These are phyloP conservation scores for Calonectria pauciramosa DNA, from an alignment of 2,329 filamentous ascomycete genomes.

Conservation along the genomic window DNA sequence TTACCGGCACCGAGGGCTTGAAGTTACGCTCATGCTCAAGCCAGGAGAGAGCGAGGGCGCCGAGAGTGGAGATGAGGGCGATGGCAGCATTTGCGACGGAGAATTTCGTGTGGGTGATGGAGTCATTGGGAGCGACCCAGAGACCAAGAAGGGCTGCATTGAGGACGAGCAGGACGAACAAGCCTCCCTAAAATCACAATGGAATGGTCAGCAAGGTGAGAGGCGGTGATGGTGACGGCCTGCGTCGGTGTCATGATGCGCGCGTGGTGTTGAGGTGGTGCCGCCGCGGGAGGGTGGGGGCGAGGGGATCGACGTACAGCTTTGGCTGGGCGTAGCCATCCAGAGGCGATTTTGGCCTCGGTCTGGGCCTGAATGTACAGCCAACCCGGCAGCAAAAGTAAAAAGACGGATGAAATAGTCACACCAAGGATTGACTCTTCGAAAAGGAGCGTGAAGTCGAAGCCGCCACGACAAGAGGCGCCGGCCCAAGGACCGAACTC, in stretches of 20 bases:
- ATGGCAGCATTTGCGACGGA: slow-evolving; percentile 28
- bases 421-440: slow-evolving; percentile 36
- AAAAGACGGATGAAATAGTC: slow-evolving; percentile 12
- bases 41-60: slow-evolving; percentile 57
- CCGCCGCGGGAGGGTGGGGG: neutral
- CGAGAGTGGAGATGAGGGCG: slow-evolving; percentile 30
- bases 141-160: slow-evolving; percentile 16
- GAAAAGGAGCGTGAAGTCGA: slow-evolving; percentile 42
- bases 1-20: slow-evolving; percentile 61
- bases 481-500: slow-evolving; percentile 25
- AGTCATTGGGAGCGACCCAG: slow-evolving; percentile 14
- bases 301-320: slow-evolving; percentile 12
- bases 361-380: neutral
- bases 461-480: slow-evolving; percentile 34
- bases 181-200: neutral
- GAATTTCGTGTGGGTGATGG: slow-evolving; percentile 20
- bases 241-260: neutral
- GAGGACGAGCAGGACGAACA: neutral
- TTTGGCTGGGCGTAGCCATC: slow-evolving; percentile 19
- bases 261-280: neutral
- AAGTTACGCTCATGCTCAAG: slow-evolving; percentile 61
- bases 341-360: slow-evolving; percentile 13
- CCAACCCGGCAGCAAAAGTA: slow-evolving; percentile 20
- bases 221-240: neutral
- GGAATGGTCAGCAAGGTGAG: neutral